These are phyloP conservation scores for Ganoderma sinense DNA, from an alignment of 1,284 basidiomycete genomes.

Conservation along the genomic window DNA sequence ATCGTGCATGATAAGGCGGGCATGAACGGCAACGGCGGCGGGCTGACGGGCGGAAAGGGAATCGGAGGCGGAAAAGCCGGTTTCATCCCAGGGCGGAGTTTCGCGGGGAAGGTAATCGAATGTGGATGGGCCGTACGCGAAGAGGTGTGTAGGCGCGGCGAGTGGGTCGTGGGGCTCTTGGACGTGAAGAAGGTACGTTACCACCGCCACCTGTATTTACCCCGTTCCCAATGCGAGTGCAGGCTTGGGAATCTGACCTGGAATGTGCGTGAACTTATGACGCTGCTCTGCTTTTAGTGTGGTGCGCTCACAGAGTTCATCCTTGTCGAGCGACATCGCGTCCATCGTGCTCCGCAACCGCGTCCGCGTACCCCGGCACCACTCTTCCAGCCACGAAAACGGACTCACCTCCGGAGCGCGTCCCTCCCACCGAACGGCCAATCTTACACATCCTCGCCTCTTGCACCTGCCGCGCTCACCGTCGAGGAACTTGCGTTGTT, in stretches of 20 bases:
- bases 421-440: conserved; percentile 27
- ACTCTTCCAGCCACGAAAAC: conserved; percentile 34
- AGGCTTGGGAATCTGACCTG: conserved; percentile 1
- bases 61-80: conserved; percentile 50
- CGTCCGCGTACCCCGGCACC: conserved; percentile 32
- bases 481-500: conserved; percentile 85
- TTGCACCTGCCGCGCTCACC: conserved; percentile 46
- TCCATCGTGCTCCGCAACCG: conserved; percentile 76
- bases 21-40: conserved; percentile 20
- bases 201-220: conserved; percentile 7
- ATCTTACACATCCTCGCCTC: conserved; percentile 22
- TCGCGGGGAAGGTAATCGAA: conserved; percentile 83
- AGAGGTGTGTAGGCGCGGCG: conserved; percentile 72
- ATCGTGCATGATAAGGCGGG: conserved; percentile 57
- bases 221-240: not conserved
- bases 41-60: conserved; percentile 38
- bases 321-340: conserved; percentile 78
- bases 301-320: conserved; percentile 88
- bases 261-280: conserved; percentile 12
- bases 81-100: conserved; percentile 83
- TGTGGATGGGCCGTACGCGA: conserved; percentile 81
- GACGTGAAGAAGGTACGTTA: conserved; percentile 77
- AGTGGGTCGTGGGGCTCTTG: conserved; percentile 84
- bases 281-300: conserved; percentile 53
- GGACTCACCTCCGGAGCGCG: conserved; percentile 32